These are phyloP conservation scores for Nitzschia inconspicua DNA, from an alignment of 108 stramenopile species.

Conservation along the genomic window DNA sequence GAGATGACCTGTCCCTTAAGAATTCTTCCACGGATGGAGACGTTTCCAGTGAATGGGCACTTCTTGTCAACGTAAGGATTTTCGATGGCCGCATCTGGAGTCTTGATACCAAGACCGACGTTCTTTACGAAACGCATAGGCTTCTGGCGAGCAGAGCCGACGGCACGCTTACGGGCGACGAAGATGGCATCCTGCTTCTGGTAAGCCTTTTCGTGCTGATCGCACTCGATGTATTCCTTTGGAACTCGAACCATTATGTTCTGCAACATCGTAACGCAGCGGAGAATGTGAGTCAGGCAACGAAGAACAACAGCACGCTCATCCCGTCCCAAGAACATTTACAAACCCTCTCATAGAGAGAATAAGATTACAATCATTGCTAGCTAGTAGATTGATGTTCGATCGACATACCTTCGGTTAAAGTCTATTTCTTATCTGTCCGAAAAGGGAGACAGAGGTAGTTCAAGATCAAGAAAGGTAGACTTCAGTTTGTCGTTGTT, in stretches of 20 bases:
- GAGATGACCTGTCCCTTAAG: slow-evolving; percentile 97
- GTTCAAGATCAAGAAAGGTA: no score
- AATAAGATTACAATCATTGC: no score
- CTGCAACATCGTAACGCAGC: no score
- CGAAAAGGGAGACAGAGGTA: no score
- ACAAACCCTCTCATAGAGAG: no score
- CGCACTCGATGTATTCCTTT: slow-evolving; percentile 85
- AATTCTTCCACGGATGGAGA: slow-evolving; percentile 97
- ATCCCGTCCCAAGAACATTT: no score
- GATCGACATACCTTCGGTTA: no score
- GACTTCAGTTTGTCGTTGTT: no score
- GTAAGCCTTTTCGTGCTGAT: slow-evolving; percentile 98
- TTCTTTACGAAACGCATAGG: slow-evolving; percentile 94
- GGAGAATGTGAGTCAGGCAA: no score
- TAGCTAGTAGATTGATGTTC: no score
- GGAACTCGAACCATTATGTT: slow-evolving; percentile 64
- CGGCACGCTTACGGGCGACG: slow-evolving; percentile 92
- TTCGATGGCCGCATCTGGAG: slow-evolving; percentile 93
- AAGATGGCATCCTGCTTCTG: slow-evolving; percentile 99
- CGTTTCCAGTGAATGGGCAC: slow-evolving; percentile 99
- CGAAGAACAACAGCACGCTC: no score
- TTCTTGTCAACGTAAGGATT: slow-evolving; percentile 99
- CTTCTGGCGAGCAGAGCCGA: slow-evolving; percentile 73
- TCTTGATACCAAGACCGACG: slow-evolving; percentile 99
- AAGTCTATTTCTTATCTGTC: no score